Conservation (phyloP, 805 yeast genomes). For the Brettanomyces naardenensis region DNA sequence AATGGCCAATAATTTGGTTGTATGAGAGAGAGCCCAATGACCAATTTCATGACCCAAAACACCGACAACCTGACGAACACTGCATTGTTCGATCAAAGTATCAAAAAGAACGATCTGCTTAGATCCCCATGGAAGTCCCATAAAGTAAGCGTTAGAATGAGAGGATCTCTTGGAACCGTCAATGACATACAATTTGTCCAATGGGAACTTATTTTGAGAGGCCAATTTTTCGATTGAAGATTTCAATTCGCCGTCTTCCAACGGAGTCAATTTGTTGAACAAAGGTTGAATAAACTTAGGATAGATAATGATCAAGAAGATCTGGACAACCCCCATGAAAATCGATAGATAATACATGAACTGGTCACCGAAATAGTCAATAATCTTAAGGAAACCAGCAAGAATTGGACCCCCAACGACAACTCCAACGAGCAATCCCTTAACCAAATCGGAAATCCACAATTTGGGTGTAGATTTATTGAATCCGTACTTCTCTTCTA, state of each 20-base stretch:
- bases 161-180: conserved; percentile 97
- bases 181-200: conserved; percentile 75
- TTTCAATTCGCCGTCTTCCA: conserved; percentile 85
- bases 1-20: conserved; percentile 63
- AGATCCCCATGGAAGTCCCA: conserved; percentile 89
- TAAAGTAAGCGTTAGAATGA: conserved; percentile 94
- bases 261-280: conserved; percentile 85
- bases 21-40: conserved; percentile 91
- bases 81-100: conserved; percentile 75
- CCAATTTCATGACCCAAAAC: conserved; percentile 98
- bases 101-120: conserved; percentile 93
- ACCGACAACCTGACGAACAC: conserved; percentile 78
- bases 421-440: conserved; percentile 44
- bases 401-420: conserved; percentile 66
- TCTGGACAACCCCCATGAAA: conserved; percentile 63
- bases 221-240: conserved; percentile 77
- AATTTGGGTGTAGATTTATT: conserved; percentile 71
- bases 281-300: conserved; percentile 89
- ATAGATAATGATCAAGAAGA: conserved; percentile 63
- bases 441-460: conserved; percentile 69
- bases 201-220: conserved; percentile 68
- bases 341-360: conserved; percentile 77
- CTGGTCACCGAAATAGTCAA: conserved; percentile 69
- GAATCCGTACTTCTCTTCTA: conserved; percentile 91
- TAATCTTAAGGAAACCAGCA: conserved; percentile 70